phyloP scores from a whole-genome alignment of 2,329 filamentous ascomycete genomes.

The Verticillium klebahnii region DNA sequence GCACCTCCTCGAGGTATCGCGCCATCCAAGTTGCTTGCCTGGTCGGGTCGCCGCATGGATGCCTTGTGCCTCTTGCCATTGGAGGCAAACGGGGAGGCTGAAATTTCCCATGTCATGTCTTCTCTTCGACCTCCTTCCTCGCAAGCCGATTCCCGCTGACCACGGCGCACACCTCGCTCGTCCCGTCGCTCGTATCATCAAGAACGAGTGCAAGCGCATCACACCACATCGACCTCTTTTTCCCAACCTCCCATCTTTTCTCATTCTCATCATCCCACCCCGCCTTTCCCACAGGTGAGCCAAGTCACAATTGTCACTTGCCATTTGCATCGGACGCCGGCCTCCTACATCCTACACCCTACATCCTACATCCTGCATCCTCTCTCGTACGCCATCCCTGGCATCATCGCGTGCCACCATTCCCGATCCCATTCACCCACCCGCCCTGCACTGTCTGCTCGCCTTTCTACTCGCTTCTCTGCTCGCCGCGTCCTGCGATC shows the following conservation, averaged over 20 bases:
- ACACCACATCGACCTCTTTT: neutral
- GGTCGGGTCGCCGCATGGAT: neutral
- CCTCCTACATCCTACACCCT: neutral
- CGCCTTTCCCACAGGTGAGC: constrained; percentile 1
- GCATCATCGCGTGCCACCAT: constrained; percentile 1
- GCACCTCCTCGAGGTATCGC: neutral
- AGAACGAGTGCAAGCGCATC: neutral
- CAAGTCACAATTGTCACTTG: constrained; percentile 1
- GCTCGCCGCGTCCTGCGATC: neutral
- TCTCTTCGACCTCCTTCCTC: neutral
- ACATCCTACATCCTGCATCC: neutral
- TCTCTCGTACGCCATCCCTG: neutral
- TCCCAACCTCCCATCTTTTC: neutral
- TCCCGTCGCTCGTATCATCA: neutral
- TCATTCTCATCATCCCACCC: neutral
- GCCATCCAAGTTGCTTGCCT: neutral
- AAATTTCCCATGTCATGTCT: neutral
- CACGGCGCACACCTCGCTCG: neutral
- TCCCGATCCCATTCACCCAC: neutral
- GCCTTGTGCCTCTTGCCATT: neutral
- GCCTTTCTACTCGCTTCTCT: neutral
- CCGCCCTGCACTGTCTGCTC: neutral
- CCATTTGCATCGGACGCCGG: neutral
- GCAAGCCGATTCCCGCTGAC: neutral
- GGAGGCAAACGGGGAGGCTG: neutral